Evolutionary conservation across 192 early-diverging fungal species (phyloP), one percentile per base, ranked within the genome.

Genomic region (Cetraspora pellucida): DNA sequence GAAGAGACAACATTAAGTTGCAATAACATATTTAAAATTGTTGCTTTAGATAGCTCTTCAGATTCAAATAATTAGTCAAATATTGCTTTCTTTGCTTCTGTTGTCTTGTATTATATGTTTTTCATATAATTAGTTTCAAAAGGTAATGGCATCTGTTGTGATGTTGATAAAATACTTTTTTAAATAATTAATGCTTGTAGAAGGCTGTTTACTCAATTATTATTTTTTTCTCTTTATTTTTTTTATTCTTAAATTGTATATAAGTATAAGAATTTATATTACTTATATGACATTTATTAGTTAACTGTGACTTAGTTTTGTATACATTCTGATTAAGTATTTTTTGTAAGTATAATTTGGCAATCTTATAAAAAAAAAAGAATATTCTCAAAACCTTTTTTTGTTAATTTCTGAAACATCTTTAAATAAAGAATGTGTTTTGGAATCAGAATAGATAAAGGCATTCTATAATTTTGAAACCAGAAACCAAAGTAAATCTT

Each of bases 221-320:
- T 52, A 9, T 44, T 45, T 44, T 21, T 47, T 68, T 68, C n/a
- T 68, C 5, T 37, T 37, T 37, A 37, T 37, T 5, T n/a, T n/a
- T 37, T 45, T 44, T n/a, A 0, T 47, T 3, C 43, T 37, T 31
- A 67, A 68, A 43, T 45, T 63, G 49, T 19, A 9, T 10, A 47
- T 46, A 68, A 10, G 19, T 68, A 68, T 68, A 68, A 68, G 19
- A 46, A 5, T 43, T 68, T n/a, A 68, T n/a, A 31, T 68, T 68
- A 30, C 17, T 0, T 45, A 0, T 4, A 68, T 25, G 17, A 47
- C 19, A 19, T 19, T 19, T 43, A 45, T 16, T 5, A n/a, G 66
- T n/a, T 68, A 45, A 19, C n/a, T 19, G 66, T 46, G 31, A 10
- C 45, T 68, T 31, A 68, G 66, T 68, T 68, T 68, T 37, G 5